Conservation (phyloP, 1,139 yeast species). For the Lodderomyces theae region DNA sequence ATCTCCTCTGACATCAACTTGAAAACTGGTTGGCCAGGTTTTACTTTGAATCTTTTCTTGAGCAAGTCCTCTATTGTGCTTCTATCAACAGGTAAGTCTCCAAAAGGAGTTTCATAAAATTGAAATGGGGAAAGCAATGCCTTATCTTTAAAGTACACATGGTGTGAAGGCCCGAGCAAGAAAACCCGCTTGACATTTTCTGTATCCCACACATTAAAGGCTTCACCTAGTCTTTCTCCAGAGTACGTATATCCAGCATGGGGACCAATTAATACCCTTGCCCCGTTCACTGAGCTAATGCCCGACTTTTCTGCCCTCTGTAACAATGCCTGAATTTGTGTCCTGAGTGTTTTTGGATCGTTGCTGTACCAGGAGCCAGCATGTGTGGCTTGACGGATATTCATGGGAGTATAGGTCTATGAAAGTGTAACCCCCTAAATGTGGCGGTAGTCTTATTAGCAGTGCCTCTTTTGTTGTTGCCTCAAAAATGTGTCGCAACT, state of each 20-base stretch:
- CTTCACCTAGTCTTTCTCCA: slow-evolving; percentile 73
- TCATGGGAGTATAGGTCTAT: no score
- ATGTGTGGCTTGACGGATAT: slow-evolving; percentile 67
- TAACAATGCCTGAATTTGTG: slow-evolving; percentile 50
- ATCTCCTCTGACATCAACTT: slow-evolving; percentile 53
- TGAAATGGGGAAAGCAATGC: slow-evolving; percentile 57
- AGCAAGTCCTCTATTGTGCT: slow-evolving; percentile 37
- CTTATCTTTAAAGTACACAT: slow-evolving; percentile 66
- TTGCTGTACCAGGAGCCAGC: slow-evolving; percentile 86
- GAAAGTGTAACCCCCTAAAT: no score
- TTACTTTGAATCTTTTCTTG: slow-evolving; percentile 14
- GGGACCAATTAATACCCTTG: slow-evolving; percentile 61
- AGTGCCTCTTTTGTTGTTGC: background rate
- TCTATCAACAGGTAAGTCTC: slow-evolving; percentile 64
- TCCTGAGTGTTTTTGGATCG: slow-evolving; percentile 37
- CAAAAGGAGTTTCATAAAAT: slow-evolving; percentile 77
- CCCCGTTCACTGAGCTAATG: slow-evolving; percentile 40
- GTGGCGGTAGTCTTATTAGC: background rate
- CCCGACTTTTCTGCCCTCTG: slow-evolving; percentile 15
- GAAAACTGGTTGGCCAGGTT: slow-evolving; percentile 29
- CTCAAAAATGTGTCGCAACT: background rate
- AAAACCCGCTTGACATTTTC: slow-evolving; percentile 60
- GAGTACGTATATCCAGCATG: slow-evolving; percentile 94
- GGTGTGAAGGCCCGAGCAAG: slow-evolving; percentile 91
- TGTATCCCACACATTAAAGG: slow-evolving; percentile 71